Percentiles rank a stretch among this genome's conserved stretches.
Conservation (phyloP, 2,329 filamentous ascomycete genomes). For the Fusarium avenaceum region DNA sequence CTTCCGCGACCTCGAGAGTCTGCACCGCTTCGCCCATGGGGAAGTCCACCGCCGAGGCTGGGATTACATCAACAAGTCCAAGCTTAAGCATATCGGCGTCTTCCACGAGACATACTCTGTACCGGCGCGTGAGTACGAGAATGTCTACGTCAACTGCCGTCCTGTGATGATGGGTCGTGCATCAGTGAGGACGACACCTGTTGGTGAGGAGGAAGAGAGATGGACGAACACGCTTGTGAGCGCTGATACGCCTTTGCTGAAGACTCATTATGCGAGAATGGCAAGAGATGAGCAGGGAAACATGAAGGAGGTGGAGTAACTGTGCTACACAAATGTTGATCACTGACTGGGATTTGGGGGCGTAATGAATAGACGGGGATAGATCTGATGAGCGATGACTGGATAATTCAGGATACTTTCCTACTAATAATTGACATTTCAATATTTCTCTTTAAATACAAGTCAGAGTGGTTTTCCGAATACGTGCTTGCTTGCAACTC, state of each 20-base stretch:
- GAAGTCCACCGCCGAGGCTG: constrained; percentile 62
- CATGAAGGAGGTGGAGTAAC: constrained; percentile 20
- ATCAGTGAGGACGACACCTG: constrained; percentile 42
- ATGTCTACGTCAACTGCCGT: constrained; percentile 62
- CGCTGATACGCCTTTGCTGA: constrained; percentile 51
- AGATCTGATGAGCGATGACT: neutral
- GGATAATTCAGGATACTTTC: neutral
- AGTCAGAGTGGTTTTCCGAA: neutral
- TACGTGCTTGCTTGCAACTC: neutral
- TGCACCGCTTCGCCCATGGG: constrained; percentile 67
- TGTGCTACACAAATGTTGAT: neutral
- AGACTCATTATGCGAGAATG: constrained; percentile 54
- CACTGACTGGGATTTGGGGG: neutral
- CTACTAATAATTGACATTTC: neutral
- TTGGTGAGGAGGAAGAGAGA: constrained; percentile 36
- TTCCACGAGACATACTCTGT: constrained; percentile 68
- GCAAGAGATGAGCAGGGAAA: constrained; percentile 45
- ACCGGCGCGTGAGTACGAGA: constrained; percentile 62
- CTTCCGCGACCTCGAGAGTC: constrained; percentile 62
- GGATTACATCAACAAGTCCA: constrained; percentile 62
- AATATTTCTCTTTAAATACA: neutral
- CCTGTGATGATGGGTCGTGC: constrained; percentile 55
- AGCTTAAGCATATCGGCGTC: constrained; percentile 60
- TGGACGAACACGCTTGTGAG: constrained; percentile 56
- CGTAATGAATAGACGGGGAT: neutral